Evolutionary conservation across 306 rosid genomes (phyloP).

Genomic region (Corylus avellana): DNA sequence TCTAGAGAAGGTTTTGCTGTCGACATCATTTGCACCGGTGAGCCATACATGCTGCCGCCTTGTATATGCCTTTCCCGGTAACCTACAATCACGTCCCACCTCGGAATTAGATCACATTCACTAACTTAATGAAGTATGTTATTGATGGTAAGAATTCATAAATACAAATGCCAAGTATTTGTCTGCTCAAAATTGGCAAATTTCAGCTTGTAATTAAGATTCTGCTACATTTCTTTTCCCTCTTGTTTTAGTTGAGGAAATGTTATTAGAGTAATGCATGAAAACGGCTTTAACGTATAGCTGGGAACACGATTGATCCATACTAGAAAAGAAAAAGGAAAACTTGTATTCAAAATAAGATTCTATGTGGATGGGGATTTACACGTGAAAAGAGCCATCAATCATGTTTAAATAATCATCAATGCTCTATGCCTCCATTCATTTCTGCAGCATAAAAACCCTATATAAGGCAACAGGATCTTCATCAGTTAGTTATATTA

Average conservation of each 20-base stretch:
- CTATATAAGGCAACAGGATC: too few species aligned
- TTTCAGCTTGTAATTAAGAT: neutral
- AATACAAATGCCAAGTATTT: too few species aligned
- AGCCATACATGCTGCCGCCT: constrained; percentile 89
- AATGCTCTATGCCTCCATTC: neutral
- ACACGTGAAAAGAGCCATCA: neutral
- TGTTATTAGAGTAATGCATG: neutral
- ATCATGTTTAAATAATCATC: neutral
- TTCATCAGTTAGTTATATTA: too few species aligned
- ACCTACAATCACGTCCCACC: constrained; percentile 35
- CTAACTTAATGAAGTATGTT: too few species aligned
- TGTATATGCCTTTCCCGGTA: constrained; percentile 87
- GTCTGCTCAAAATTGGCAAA: too few species aligned
- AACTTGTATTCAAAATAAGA: neutral
- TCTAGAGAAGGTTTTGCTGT: constrained; percentile 80
- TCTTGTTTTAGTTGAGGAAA: neutral
- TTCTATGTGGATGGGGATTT: neutral
- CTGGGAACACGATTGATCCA: neutral
- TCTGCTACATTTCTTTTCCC: neutral
- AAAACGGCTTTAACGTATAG: too few species aligned
- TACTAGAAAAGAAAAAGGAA: neutral
- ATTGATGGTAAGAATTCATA: too few species aligned
- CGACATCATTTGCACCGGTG: constrained; percentile 81
- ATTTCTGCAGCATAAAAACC: neutral
- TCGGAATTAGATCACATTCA: neutral